Percentiles rank a stretch among this genome's conserved stretches.
Evolutionary conservation across 225 moss, liverwort and hornwort species (phyloP).

Genomic region (Physcomitrellopsis africana): DNA sequence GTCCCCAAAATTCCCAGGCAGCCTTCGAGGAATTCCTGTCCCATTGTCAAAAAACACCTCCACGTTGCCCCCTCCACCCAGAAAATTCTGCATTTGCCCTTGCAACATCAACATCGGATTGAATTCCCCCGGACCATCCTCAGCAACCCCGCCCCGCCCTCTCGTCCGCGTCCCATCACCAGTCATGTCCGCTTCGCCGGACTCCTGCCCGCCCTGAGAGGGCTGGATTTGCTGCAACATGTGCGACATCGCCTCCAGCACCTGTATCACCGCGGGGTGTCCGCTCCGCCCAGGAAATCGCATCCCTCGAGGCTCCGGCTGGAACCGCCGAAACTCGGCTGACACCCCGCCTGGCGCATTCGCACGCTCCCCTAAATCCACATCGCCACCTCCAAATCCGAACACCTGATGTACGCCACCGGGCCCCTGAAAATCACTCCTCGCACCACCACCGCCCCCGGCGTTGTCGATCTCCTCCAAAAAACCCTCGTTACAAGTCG

Average conservation of each 20-base stretch:
- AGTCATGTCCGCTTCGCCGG: constrained; percentile 49
- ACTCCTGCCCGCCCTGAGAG: constrained; percentile 48
- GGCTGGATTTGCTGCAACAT: constrained; percentile 90
- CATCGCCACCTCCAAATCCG: constrained; percentile 57
- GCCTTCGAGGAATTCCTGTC: constrained; percentile 74
- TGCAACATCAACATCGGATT: constrained; percentile 93
- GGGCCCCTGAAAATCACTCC: constrained; percentile 52
- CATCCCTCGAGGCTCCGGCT: constrained; percentile 48
- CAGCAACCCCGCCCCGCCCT: constrained; percentile 31
- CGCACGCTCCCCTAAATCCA: constrained; percentile 40
- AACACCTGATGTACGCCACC: constrained; percentile 43
- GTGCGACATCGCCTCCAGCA: constrained; percentile 93
- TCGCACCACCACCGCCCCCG: constrained; percentile 12
- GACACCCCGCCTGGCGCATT: constrained; percentile 57
- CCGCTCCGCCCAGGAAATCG: constrained; percentile 44
- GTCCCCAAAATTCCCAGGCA: constrained; percentile 96
- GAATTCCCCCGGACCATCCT: constrained; percentile 38
- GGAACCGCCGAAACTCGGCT: constrained; percentile 73
- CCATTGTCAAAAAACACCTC: constrained; percentile 98
- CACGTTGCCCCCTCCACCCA: constrained; percentile 87
- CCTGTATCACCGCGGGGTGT: constrained; percentile 77
- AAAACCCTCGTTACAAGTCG: constrained; percentile 68
- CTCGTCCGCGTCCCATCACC: constrained; percentile 44
- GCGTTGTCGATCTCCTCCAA: constrained; percentile 68
- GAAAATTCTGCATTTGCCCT: constrained; percentile 92